These are phyloP conservation scores for Carex myosuroides DNA, from an alignment of 176 grass and related monocot genomes.

Conservation along the genomic window DNA sequence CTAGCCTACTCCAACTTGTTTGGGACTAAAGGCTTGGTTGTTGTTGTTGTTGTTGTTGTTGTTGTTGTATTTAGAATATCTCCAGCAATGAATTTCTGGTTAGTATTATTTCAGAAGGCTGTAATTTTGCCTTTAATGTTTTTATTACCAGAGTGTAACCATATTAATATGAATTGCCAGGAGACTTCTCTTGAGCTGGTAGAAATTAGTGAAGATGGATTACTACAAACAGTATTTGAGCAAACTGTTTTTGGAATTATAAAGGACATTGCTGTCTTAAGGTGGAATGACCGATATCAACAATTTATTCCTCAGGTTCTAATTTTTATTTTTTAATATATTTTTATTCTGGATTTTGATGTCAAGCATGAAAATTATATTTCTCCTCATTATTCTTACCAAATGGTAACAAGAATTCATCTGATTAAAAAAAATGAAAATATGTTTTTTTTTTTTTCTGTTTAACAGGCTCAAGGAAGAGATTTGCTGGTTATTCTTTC, in stretches of 20 bases:
- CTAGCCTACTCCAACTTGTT: too few relatives aligned
- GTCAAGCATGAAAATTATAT: neutral
- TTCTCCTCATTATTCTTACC: neutral
- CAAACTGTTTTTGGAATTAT: conserved; percentile 84
- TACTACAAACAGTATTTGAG: conserved; percentile 81
- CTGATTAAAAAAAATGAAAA: neutral
- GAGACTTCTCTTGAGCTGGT: conserved; percentile 87
- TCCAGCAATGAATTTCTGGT: neutral
- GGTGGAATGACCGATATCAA: conserved; percentile 43
- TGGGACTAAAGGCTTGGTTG: too few relatives aligned
- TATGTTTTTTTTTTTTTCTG: conserved; percentile 1
- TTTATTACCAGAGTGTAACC: neutral
- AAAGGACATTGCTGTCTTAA: conserved; percentile 82
- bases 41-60: too few relatives aligned
- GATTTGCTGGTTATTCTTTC: conserved; percentile 88
- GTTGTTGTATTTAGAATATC: neutral
- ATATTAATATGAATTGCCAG: conserved; percentile 29
- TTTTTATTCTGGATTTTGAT: neutral
- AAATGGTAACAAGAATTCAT: neutral
- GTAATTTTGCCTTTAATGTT: neutral
- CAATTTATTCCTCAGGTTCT: conserved; percentile 46
- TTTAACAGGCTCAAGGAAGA: conserved; percentile 65
- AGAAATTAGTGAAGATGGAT: conserved; percentile 61
- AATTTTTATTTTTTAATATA: neutral
- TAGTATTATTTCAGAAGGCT: neutral